Percentiles rank a stretch among this genome's conserved stretches.
phyloP scores from a whole-genome alignment of 129 eudicot genomes.

The Logfia minima region DNA sequence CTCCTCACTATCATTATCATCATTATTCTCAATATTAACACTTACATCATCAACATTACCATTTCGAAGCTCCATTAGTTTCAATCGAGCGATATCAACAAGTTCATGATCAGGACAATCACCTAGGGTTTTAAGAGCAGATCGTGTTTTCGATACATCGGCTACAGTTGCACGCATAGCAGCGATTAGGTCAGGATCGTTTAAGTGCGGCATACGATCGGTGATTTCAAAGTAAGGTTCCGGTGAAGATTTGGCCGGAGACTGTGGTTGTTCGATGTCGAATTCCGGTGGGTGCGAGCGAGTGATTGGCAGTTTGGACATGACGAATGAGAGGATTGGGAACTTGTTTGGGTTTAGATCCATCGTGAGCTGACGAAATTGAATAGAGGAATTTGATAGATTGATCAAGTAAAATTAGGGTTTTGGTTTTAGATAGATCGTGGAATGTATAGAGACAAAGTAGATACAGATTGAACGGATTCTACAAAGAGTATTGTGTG shows the following conservation, averaged over 20 bases:
- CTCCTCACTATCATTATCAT: constrained; percentile 44
- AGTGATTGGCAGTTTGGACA: constrained; percentile 53
- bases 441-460: neutral
- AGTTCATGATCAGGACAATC: constrained; percentile 82
- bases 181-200: constrained; percentile 55
- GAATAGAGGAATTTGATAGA: neutral
- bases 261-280: constrained; percentile 68
- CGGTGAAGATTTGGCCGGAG: constrained; percentile 25
- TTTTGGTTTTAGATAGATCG: neutral
- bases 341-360: constrained; percentile 67
- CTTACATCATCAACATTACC: constrained; percentile 26
- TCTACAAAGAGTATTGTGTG: constrained; percentile 8
- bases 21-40: constrained; percentile 16
- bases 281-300: constrained; percentile 38
- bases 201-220: constrained; percentile 75
- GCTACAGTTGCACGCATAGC: constrained; percentile 66
- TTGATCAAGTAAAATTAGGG: neutral
- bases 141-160: constrained; percentile 72
- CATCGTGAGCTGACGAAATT: constrained; percentile 35
- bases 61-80: constrained; percentile 54
- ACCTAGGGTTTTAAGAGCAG: constrained; percentile 61
- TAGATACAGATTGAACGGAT: constrained; percentile 14
- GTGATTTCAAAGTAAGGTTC: constrained; percentile 61
- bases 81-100: constrained; percentile 59
- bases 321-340: constrained; percentile 73